Evolutionary conservation across 345 rosid species (phyloP).

Genomic region (Kandelia obovata): DNA sequence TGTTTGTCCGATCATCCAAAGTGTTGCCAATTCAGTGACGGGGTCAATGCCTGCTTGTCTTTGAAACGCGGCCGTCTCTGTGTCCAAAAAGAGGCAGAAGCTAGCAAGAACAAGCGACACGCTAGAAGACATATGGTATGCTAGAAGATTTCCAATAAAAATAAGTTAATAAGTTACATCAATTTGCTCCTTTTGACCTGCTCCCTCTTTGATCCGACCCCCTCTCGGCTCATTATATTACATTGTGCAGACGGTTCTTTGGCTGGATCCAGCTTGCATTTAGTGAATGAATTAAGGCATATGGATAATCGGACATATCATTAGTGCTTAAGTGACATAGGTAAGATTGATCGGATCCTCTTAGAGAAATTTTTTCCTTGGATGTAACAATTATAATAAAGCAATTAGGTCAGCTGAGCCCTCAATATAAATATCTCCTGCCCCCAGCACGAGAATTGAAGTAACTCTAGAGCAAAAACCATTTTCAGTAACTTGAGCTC

Average conservation of each 20-base stretch:
- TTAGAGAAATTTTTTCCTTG: neutral
- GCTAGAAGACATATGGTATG: conserved; percentile 18
- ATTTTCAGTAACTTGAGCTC: conserved; percentile 1
- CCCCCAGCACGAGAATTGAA: neutral
- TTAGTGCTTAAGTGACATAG: neutral
- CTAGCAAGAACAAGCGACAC: conserved; percentile 4
- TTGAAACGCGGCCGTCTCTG: conserved; percentile 32
- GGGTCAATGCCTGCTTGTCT: conserved; percentile 6
- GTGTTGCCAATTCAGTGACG: conserved; percentile 10
- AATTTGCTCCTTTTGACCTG: conserved; percentile 32
- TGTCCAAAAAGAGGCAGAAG: conserved; percentile 7
- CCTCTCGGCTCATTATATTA: neutral
- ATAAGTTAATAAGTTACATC: conserved; percentile 18
- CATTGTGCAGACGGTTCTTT: conserved; percentile 10
- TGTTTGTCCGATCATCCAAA: neutral
- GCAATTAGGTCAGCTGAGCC: conserved; percentile 11
- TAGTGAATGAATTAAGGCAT: conserved; percentile 20
- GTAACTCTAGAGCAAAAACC: neutral
- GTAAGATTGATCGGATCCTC: no score
- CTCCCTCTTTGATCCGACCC: conserved; percentile 3
- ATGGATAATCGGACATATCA: conserved; percentile 8
- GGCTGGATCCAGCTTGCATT: conserved; percentile 21
- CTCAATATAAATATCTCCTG: neutral
- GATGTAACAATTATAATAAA: conserved; percentile 8
- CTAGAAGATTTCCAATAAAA: conserved; percentile 10